phyloP scores from a whole-genome alignment of 768 basidiomycete genomes.

The Leucocoprinus leucothites region DNA sequence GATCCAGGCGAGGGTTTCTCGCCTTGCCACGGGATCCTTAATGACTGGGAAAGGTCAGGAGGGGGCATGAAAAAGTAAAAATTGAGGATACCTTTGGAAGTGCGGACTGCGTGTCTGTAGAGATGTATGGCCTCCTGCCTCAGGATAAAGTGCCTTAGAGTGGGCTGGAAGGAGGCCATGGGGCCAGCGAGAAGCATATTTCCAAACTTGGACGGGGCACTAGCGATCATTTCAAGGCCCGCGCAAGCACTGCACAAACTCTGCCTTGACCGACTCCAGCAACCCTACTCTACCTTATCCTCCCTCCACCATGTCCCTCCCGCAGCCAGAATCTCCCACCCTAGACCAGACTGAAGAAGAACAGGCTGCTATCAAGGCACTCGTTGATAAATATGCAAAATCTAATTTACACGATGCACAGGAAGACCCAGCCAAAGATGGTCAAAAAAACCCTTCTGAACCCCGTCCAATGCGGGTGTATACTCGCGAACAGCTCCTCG shows the following conservation, averaged over 20 bases:
- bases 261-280: conserved; percentile 16
- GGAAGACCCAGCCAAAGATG: not conserved
- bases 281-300: conserved; percentile 12
- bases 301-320: conserved; percentile 19
- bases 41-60: conserved; percentile 43
- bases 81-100: conserved; percentile 50
- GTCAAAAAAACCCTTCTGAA: conserved; percentile 14
- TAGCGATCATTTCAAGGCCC: conserved; percentile 40
- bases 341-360: conserved; percentile 14
- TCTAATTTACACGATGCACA: conserved; percentile 9
- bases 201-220: conserved; percentile 15
- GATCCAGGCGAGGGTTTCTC: conserved; percentile 71
- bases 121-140: conserved; percentile 55
- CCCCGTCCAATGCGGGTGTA: conserved; percentile 60
- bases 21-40: conserved; percentile 54
- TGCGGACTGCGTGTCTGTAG: conserved; percentile 68
- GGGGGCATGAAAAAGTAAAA: conserved; percentile 7
- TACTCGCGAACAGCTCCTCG: conserved; percentile 64
- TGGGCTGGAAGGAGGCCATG: conserved; percentile 28
- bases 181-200: conserved; percentile 14
- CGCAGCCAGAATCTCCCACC: conserved; percentile 15
- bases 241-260: conserved; percentile 23
- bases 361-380: conserved; percentile 15
- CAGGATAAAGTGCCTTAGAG: conserved; percentile 76
- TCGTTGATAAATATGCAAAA: conserved; percentile 18